Base-by-base conservation (phyloP, 331 rosid species). In the Spiraea crenata region DNA sequence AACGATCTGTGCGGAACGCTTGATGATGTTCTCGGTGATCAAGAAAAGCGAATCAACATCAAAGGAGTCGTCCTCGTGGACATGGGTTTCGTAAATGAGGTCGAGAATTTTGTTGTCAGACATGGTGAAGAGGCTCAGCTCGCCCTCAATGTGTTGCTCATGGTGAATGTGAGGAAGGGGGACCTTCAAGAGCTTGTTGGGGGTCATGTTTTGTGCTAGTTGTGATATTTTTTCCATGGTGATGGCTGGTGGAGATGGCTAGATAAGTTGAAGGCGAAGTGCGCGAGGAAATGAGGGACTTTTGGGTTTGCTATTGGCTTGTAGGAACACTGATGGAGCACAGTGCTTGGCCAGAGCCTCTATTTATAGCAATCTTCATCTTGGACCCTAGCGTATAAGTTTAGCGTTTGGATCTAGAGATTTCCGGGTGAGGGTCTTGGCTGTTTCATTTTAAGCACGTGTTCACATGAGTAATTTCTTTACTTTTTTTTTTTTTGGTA, bases 21-120 rank as follows among this genome's bases (percentile, higher is more conserved):
- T 81, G 16, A 89, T 80, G 44, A 84, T 79, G 67, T 73, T 82
- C 7, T 89, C 84, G 4, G 62, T 75, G 19, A 86, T 47, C 13
- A 14, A 6, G 31, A 83, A 86, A 8, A 86, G 86, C 15, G 88
- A 77, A 50, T 63, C 78, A 0, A 46, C 88, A 8, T 86, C 86
- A 35, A 87, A 82, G 7, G 80, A 70, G 0, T 81, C 69, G 61
- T 85, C 79, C 19, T 56, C 69, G 47, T 83, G 86, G 17, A 85
- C 88, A 79, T 85, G 88, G 25, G 90, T 88, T 8, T 71, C 39
- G 65, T 83, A 81, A 54, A 88, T 88, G 15, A 74, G 81, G 0
- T 85, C 85, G 63, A 81, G n/a, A 47, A 87, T 85, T 17, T 85
- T 85, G 0, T 82, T 75, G 67, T 85, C 92, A 2, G 86, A 68